Conservation (phyloP, 805 yeast species). For the Candida argentea region DNA sequence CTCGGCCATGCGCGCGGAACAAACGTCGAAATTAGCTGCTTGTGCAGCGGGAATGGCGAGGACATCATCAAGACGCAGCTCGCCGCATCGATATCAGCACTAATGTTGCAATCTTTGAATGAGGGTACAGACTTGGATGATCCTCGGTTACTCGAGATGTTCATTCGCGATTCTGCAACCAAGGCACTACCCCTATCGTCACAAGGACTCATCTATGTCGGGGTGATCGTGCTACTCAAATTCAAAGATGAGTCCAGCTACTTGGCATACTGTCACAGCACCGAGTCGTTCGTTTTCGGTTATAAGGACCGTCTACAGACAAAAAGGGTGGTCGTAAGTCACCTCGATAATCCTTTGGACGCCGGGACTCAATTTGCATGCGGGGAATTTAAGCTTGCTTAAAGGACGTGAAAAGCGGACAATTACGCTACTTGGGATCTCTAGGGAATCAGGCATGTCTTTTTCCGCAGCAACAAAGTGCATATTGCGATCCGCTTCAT, state of each 20-base stretch:
- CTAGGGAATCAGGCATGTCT: too few species aligned
- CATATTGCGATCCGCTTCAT: too few species aligned
- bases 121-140: too few species aligned
- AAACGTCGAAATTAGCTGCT: constrained; percentile 17
- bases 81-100: too few species aligned
- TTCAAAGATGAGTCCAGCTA: constrained; percentile 4
- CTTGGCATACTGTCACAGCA: constrained; percentile 27
- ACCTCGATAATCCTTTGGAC: constrained; percentile 6
- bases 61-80: constrained; percentile 37
- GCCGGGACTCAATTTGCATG: constrained; percentile 14
- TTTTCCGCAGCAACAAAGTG: too few species aligned
- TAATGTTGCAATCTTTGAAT: too few species aligned
- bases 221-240: constrained; percentile 17
- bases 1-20: constrained; percentile 15
- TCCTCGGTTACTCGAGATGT: too few species aligned
- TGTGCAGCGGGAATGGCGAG: constrained; percentile 51
- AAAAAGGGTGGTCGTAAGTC: constrained; percentile 18
- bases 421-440: too few species aligned
- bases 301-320: constrained; percentile 7
- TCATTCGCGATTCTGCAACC: too few species aligned
- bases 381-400: too few species aligned
- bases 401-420: too few species aligned
- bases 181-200: not conserved
- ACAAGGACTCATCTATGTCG: constrained; percentile 15
- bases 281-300: constrained; percentile 19